These are phyloP conservation scores for Rubroboletus pulcherrimus DNA, from an alignment of 768 basidiomycete species.

Conservation along the genomic window DNA sequence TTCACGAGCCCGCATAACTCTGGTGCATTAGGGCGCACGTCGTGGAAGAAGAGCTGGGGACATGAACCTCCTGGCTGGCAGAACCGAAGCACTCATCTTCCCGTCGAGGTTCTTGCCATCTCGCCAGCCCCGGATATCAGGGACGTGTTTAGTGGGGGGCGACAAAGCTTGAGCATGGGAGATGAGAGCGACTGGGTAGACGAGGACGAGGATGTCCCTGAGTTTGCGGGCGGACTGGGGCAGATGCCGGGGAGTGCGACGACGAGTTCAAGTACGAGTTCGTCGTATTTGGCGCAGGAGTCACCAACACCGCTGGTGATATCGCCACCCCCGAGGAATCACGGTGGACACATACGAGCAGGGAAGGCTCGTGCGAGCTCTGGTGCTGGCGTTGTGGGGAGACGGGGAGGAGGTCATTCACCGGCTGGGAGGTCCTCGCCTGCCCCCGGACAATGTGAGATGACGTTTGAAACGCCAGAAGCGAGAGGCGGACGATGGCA, in stretches of 20 bases:
- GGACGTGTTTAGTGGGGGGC: slow-evolving; percentile 70
- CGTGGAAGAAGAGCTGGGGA: slow-evolving; percentile 91
- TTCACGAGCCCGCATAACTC: slow-evolving; percentile 56
- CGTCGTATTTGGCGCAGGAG: slow-evolving; percentile 30
- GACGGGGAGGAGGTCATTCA: slow-evolving; percentile 53
- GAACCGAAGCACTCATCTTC: slow-evolving; percentile 56
- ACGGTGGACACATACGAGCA: slow-evolving; percentile 37
- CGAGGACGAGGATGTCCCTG: slow-evolving; percentile 71
- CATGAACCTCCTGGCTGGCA: slow-evolving; percentile 86
- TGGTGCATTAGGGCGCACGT: slow-evolving; percentile 56
- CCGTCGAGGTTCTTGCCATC: slow-evolving; percentile 75
- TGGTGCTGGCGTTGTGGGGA: slow-evolving; percentile 27
- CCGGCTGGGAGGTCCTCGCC: slow-evolving; percentile 60
- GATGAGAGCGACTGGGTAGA: slow-evolving; percentile 90
- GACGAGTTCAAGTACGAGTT: slow-evolving; percentile 22
- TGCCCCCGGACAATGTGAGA: slow-evolving; percentile 45
- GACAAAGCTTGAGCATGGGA: slow-evolving; percentile 54
- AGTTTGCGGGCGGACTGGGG: slow-evolving; percentile 77
- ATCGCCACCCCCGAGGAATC: slow-evolving; percentile 50
- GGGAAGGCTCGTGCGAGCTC: slow-evolving; percentile 27
- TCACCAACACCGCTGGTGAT: slow-evolving; percentile 38
- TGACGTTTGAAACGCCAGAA: slow-evolving; percentile 45
- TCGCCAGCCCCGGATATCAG: slow-evolving; percentile 54
- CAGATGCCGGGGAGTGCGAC: slow-evolving; percentile 42
- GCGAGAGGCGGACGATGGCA: slow-evolving; percentile 59